Evolutionary conservation across 2,329 filamentous ascomycete genomes (phyloP), one percentile per base, ranked within the genome.

Genomic region (Metarhizium robertsii): DNA sequence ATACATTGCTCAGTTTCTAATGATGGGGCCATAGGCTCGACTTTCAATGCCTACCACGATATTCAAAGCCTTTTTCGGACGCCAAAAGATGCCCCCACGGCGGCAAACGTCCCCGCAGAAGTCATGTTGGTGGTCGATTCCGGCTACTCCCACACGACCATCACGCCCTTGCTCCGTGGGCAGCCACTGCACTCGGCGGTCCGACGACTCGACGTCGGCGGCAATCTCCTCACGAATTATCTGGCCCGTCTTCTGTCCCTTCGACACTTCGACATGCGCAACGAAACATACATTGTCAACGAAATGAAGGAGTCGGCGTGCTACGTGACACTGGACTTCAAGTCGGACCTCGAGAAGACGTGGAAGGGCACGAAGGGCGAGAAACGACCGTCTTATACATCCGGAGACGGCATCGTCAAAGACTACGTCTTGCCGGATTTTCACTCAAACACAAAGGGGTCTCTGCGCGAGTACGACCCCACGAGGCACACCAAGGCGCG

Each of bases 351-450:
- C 40, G 92, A 97, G 59, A 80, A 79, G 60, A 86, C 85, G 0
- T 96, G 91, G 90, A 94, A 90, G 69, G 88, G 86, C 6, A 84
- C 87, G 1, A 73, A 80, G 58, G 80, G 84, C 47, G 79, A 84
- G 62, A 73, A 75, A 52, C 74, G 83, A 13, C 71, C 75, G 1
- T 65, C 70, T 0, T 85, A 78, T 54, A 48, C 75, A 2, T 71
- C 68, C 0, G 79, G 79, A 14, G 79, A 68, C 13, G 81, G 80
- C 5, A 83, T 96, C 38, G 87, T 91, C 6, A 85, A 92, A 55
- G 92, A 99, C 67, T 99, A 96, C 66, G 86, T 97, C 20, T 77
- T 99, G 2, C 94, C 94, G 0, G 92, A 99, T 68, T 87, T 83
- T 58, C 80, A 85, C 61, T 72, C 75, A 0, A 71, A 76, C 3